These are phyloP conservation scores for Vitis cinerea DNA, from an alignment of 164 flowering plant species.

Conservation along the genomic window DNA sequence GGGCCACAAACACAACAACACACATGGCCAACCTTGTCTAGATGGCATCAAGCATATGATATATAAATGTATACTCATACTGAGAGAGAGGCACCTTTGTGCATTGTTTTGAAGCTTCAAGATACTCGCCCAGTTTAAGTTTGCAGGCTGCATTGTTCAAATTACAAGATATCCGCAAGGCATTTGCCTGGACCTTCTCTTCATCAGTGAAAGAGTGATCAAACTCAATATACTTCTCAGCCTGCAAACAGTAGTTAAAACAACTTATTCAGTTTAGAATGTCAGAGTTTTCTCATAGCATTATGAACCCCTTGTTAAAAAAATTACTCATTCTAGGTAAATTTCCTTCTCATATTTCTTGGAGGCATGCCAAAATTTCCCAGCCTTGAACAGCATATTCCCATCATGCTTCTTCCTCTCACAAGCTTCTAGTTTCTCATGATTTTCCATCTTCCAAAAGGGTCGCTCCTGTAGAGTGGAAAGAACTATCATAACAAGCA, in stretches of 20 bases:
- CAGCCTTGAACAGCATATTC: conserved; percentile 43
- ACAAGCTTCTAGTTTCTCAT: conserved; percentile 44
- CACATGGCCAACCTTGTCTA: no score
- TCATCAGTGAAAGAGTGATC: conserved; percentile 51
- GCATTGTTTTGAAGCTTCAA: conserved; percentile 44
- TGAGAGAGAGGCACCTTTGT: conserved; percentile 36
- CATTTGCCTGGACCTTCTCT: conserved; percentile 40
- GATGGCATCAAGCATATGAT: no score
- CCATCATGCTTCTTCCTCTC: conserved; percentile 54
- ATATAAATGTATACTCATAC: no score
- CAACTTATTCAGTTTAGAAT: not conserved
- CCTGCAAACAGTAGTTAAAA: conserved; percentile 32
- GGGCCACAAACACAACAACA: no score
- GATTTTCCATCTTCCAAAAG: conserved; percentile 47
- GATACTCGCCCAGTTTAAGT: conserved; percentile 41
- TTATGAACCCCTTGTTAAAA: not conserved
- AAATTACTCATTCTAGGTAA: conserved; percentile 5
- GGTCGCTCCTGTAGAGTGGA: conserved; percentile 36
- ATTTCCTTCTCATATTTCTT: conserved; percentile 49
- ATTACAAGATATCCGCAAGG: conserved; percentile 38
- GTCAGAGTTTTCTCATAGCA: not conserved
- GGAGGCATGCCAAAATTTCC: conserved; percentile 45
- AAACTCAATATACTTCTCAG: conserved; percentile 48
- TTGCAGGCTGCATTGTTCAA: conserved; percentile 62
- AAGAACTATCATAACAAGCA: not conserved